phyloP scores from a whole-genome alignment of 164 flowering plant genomes.

The Malania oleifera region DNA sequence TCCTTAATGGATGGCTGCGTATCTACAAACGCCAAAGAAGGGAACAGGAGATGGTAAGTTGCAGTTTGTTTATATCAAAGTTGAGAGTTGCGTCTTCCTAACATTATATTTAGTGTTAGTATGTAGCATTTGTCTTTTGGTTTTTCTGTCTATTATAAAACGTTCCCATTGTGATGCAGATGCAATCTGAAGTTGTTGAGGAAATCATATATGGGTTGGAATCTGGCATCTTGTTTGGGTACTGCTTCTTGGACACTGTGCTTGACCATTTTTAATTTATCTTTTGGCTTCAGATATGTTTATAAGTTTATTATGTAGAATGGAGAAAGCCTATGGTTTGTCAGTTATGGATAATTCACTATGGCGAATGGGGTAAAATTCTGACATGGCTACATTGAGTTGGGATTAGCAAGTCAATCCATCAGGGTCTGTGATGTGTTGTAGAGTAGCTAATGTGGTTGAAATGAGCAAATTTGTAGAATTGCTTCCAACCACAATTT shows the following conservation, averaged over 20 bases:
- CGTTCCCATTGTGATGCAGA: slow-evolving; percentile 38
- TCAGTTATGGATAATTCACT: too few relatives aligned
- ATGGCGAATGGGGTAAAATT: neutral
- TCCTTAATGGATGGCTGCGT: slow-evolving; percentile 94
- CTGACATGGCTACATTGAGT: neutral
- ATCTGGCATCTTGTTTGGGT: slow-evolving; percentile 98
- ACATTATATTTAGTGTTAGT: neutral
- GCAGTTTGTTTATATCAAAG: neutral
- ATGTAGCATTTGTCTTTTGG: neutral
- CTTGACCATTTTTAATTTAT: too few relatives aligned
- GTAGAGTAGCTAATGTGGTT: too few relatives aligned
- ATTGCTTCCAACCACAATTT: too few relatives aligned
- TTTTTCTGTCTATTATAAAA: neutral
- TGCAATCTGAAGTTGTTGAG: slow-evolving; percentile 93
- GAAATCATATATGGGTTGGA: slow-evolving; percentile 95
- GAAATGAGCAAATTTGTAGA: too few relatives aligned
- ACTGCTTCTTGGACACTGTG: slow-evolving; percentile 7
- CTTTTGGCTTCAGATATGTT: neutral
- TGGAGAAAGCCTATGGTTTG: too few relatives aligned
- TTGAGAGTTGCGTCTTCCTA: neutral
- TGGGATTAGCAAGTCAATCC: neutral
- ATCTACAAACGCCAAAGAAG: slow-evolving; percentile 71
- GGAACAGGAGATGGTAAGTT: slow-evolving; percentile 80
- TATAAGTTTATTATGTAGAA: too few relatives aligned
- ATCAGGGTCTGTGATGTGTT: too few relatives aligned